Evolutionary conservation across 129 eudicot species (phyloP).

Genomic region (Arctium minus): DNA sequence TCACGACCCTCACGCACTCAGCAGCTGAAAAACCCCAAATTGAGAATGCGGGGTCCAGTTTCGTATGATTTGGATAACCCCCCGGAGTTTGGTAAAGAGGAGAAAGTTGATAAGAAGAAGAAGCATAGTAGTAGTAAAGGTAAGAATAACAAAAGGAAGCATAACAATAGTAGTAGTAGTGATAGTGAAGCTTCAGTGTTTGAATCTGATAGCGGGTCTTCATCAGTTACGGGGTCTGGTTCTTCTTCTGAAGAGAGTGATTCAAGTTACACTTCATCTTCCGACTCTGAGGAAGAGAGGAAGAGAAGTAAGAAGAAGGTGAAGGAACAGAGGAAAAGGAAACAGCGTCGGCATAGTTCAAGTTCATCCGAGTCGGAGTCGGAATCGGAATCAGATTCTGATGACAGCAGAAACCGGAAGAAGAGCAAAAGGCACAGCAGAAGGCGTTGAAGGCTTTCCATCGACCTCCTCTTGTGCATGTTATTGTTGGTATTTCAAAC

Average conservation of each 20-base stretch:
- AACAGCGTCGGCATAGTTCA: constrained; percentile 60
- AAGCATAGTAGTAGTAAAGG: constrained; percentile 46
- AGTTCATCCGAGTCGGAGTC: constrained; percentile 47
- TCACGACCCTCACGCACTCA: constrained; percentile 95
- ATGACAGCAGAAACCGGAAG: constrained; percentile 54
- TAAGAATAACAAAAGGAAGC: constrained; percentile 83
- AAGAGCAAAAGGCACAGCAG: constrained; percentile 65
- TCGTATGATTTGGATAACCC: constrained; percentile 59
- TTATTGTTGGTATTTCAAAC: too few relatives aligned
- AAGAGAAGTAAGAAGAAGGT: constrained; percentile 53
- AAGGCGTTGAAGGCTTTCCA: constrained; percentile 34
- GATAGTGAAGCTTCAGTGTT: constrained; percentile 89
- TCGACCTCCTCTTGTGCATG: constrained; percentile 18
- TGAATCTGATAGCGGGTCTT: constrained; percentile 58
- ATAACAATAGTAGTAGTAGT: constrained; percentile 74
- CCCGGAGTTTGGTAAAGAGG: constrained; percentile 52
- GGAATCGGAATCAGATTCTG: constrained; percentile 62
- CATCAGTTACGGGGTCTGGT: constrained; percentile 65
- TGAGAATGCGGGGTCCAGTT: constrained; percentile 55
- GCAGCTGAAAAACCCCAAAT: constrained; percentile 81
- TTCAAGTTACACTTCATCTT: constrained; percentile 67
- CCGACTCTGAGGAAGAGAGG: constrained; percentile 80
- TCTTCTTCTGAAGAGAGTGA: constrained; percentile 65
- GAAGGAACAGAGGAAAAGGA: constrained; percentile 63
- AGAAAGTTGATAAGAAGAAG: constrained; percentile 35